A percentile compares a stretch with the other conserved stretches of the same genome.
phyloP scores from a whole-genome alignment of 306 rosid genomes.

The Fragaria vesca region DNA sequence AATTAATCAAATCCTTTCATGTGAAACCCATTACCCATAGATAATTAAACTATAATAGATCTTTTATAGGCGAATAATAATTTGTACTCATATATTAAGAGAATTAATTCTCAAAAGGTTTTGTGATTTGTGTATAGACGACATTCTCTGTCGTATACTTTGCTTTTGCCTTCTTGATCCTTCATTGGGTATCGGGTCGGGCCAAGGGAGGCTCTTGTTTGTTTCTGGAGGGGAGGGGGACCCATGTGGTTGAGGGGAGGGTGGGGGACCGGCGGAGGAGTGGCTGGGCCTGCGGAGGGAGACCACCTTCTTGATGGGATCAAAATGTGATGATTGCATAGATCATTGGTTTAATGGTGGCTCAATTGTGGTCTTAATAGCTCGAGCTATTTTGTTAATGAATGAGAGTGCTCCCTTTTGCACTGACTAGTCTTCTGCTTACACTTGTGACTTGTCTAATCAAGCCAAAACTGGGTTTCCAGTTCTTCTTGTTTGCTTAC shows the following conservation, averaged over 20 bases:
- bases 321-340: slow-evolving; percentile 11
- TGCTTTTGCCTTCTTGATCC: not conserved
- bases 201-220: slow-evolving; percentile 4
- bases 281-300: slow-evolving; percentile 16
- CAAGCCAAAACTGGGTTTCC: no score
- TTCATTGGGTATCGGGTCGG: slow-evolving; percentile 3
- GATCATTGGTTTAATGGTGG: slow-evolving; percentile 13
- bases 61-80: not conserved
- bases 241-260: not conserved
- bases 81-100: not conserved
- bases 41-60: not conserved
- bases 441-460: no score
- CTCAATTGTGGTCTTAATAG: not conserved
- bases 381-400: slow-evolving; percentile 10
- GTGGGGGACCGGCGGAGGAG: slow-evolving; percentile 6
- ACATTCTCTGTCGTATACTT: slow-evolving; percentile 2
- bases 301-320: slow-evolving; percentile 22
- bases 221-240: slow-evolving; percentile 7
- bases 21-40: slow-evolving; percentile 14
- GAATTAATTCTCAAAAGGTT: not conserved
- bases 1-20: slow-evolving; percentile 1
- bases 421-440: no score
- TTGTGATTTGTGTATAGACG: not conserved
- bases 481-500: no score
- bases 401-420: no score